phyloP scores from a whole-genome alignment of 371 early-diverging fungal genomes.

The Mortierella sp. region DNA sequence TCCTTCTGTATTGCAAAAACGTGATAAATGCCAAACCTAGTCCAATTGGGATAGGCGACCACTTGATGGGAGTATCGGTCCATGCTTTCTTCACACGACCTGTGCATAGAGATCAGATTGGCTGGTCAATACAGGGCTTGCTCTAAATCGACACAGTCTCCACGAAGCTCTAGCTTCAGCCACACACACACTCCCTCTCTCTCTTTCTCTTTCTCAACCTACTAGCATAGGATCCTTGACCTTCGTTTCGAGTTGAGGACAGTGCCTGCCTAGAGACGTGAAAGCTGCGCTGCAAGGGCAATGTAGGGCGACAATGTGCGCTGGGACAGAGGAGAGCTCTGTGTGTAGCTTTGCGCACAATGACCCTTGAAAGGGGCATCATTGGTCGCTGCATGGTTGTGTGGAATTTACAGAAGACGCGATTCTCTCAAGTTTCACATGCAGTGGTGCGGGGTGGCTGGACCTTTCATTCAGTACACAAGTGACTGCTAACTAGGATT shows the following conservation, averaged over 20 bases:
- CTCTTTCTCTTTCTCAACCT: background rate
- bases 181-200: background rate
- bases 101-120: background rate
- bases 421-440: too few relatives aligned
- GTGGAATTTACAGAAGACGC: background rate
- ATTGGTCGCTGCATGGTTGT: constrained; percentile 21
- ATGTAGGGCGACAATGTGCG: constrained; percentile 9
- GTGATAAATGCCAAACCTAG: constrained; percentile 85
- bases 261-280: constrained; percentile 26
- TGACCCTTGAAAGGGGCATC: constrained; percentile 27
- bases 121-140: too few relatives aligned
- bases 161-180: background rate
- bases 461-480: background rate
- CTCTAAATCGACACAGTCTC: too few relatives aligned
- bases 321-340: constrained; percentile 15
- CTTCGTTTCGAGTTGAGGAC: constrained; percentile 1
- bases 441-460: too few relatives aligned
- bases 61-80: constrained; percentile 71
- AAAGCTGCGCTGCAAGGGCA: constrained; percentile 29
- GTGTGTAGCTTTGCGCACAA: constrained; percentile 6
- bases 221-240: constrained; percentile 33
- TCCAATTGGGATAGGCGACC: constrained; percentile 84
- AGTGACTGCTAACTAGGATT: background rate
- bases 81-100: constrained; percentile 60
- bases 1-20: constrained; percentile 74